Evolutionary conservation across 2,329 filamentous ascomycete genomes (phyloP).

Genomic region (Chaetomium strumarium): DNA sequence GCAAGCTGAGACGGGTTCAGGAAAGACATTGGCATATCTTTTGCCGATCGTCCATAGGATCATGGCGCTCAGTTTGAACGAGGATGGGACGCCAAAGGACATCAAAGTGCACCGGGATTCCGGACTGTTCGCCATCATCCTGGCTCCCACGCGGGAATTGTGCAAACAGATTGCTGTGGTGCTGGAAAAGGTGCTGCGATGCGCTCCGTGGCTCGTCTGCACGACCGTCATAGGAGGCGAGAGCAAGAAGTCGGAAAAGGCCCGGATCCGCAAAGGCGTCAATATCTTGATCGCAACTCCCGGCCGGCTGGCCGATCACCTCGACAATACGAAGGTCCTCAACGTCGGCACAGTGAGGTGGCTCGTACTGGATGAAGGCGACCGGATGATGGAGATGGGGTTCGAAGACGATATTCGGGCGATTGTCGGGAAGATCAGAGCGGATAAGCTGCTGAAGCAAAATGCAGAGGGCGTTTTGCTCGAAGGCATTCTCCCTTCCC

Average conservation of each 20-base stretch:
- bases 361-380: constrained; percentile 92
- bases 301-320: constrained; percentile 81
- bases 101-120: constrained; percentile 70
- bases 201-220: constrained; percentile 88
- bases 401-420: constrained; percentile 92
- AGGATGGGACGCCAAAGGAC: constrained; percentile 39
- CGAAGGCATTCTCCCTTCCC: constrained; percentile 61
- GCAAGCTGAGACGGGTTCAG: constrained; percentile 93
- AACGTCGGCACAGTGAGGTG: constrained; percentile 86
- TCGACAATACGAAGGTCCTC: constrained; percentile 85
- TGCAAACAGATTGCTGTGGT: constrained; percentile 91
- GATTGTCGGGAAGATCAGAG: constrained; percentile 73
- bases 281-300: constrained; percentile 96
- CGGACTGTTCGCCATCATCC: constrained; percentile 86
- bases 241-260: constrained; percentile 77
- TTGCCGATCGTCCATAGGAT: constrained; percentile 87
- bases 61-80: constrained; percentile 61
- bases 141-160: constrained; percentile 88
- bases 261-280: constrained; percentile 84
- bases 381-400: constrained; percentile 96
- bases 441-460: constrained; percentile 53
- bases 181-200: constrained; percentile 77
- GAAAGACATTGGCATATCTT: constrained; percentile 95
- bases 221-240: constrained; percentile 72
- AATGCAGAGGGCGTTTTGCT: constrained; percentile 53